These are phyloP conservation scores for Solanum commersonii DNA, from an alignment of 257 asterid genomes.

Conservation along the genomic window DNA sequence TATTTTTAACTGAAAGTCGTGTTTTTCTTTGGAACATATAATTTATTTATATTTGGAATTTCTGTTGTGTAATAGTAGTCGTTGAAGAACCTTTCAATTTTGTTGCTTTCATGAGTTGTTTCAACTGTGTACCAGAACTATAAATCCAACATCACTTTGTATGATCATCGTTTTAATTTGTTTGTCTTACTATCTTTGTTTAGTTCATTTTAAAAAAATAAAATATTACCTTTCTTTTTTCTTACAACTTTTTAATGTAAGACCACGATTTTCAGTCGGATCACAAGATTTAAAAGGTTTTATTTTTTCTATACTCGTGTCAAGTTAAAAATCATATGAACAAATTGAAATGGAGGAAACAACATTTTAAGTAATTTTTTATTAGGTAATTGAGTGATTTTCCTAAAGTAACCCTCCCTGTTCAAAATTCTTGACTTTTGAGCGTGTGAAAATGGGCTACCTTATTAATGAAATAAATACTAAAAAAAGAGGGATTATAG, in stretches of 20 bases:
- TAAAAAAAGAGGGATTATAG: background rate
- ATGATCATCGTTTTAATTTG: background rate
- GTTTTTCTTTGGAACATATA: background rate
- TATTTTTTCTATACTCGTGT: background rate
- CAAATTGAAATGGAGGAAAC: background rate
- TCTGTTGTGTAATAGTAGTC: background rate
- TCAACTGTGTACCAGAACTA: background rate
- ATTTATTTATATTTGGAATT: background rate
- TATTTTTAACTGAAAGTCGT: background rate
- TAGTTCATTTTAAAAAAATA: too few relatives aligned
- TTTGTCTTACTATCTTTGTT: background rate
- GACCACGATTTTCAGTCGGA: too few relatives aligned
- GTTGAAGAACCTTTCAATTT: background rate
- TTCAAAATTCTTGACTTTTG: background rate
- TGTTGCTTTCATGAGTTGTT: conserved; percentile 7
- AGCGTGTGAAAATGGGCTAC: conserved; percentile 22
- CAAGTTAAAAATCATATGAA: background rate
- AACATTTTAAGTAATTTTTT: background rate
- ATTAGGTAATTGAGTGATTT: background rate
- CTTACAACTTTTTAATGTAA: background rate
- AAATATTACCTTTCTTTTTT: too few relatives aligned
- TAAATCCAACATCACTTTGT: background rate
- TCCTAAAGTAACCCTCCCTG: background rate
- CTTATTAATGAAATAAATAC: background rate
- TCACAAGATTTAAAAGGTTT: background rate